Evolutionary conservation across 2,329 filamentous ascomycete genomes (phyloP).

Genomic region (Fusarium ambrosium): DNA sequence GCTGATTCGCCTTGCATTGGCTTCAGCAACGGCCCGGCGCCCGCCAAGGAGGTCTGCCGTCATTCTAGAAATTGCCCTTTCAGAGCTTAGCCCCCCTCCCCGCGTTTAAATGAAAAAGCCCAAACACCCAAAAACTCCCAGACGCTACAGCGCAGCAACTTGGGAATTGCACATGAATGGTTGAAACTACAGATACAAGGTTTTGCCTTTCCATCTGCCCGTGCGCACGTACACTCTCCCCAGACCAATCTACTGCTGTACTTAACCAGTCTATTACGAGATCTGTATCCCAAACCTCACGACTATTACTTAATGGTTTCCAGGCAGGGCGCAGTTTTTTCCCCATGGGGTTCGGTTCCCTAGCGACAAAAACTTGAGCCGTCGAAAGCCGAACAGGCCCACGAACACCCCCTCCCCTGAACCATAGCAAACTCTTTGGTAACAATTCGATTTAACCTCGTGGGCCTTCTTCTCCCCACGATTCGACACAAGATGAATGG

Average conservation of each 20-base stretch:
- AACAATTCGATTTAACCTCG: conserved; percentile 24
- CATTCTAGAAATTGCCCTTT: conserved; percentile 19
- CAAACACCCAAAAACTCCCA: neutral
- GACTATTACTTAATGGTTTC: conserved; percentile 38
- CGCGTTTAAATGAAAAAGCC: neutral
- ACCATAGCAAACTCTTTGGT: neutral
- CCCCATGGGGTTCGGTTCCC: conserved; percentile 29
- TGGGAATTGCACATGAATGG: neutral
- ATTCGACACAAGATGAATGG: neutral
- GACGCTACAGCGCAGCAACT: neutral
- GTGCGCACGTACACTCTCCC: conserved; percentile 26
- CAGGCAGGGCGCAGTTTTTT: conserved; percentile 8
- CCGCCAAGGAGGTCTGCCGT: conserved; percentile 2
- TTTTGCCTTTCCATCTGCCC: neutral
- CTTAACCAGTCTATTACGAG: conserved; percentile 25
- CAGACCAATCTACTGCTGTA: conserved; percentile 12
- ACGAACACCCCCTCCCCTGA: conserved; percentile 2
- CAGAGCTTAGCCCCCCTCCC: neutral
- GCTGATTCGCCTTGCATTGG: conserved; percentile 3
- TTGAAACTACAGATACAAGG: neutral
- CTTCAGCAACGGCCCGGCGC: neutral
- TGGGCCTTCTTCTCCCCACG: conserved; percentile 18
- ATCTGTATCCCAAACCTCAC: conserved; percentile 13
- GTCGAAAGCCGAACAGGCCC: conserved; percentile 28
- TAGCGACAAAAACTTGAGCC: conserved; percentile 17